Evolutionary conservation across 2,329 filamentous ascomycete genomes (phyloP).

Genomic region (Epichloe gansuensis): DNA sequence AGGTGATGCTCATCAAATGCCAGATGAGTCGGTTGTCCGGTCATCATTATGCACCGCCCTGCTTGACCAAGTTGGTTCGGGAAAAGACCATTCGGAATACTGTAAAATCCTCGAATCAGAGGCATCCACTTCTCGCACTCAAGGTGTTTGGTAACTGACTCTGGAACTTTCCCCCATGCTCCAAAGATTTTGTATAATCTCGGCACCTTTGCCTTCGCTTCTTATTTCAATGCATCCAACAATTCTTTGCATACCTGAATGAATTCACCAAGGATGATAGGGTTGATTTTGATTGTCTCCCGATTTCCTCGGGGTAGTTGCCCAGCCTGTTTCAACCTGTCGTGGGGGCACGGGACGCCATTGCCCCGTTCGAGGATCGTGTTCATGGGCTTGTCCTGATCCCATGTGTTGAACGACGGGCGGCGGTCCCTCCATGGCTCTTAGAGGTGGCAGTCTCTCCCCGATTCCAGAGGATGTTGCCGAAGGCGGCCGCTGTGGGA

Average conservation of each 20-base stretch:
- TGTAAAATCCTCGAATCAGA: too few relatives aligned
- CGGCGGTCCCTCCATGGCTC: conserved; percentile 28
- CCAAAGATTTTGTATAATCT: too few relatives aligned
- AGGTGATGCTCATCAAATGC: background rate
- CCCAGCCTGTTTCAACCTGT: conserved; percentile 24
- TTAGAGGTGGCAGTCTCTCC: conserved; percentile 35
- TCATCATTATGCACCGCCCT: background rate
- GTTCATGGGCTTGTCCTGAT: conserved; percentile 19
- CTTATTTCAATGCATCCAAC: background rate
- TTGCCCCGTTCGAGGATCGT: conserved; percentile 23
- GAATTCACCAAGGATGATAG: conserved; percentile 2
- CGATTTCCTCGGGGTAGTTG: conserved; percentile 17
- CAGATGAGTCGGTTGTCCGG: background rate
- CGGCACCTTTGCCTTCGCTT: background rate
- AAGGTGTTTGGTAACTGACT: background rate
- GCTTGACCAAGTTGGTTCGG: background rate
- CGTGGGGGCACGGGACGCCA: conserved; percentile 21
- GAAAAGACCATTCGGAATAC: background rate
- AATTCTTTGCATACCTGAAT: background rate
- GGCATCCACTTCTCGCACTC: too few relatives aligned
- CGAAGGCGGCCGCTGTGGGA: conserved; percentile 24
- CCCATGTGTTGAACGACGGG: conserved; percentile 10
- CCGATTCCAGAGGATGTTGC: conserved; percentile 24
- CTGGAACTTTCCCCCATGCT: background rate
- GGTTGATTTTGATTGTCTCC: conserved; percentile 10